phyloP scores from a whole-genome alignment of 208 protist genomes.

The Trypanosoma brucei region DNA sequence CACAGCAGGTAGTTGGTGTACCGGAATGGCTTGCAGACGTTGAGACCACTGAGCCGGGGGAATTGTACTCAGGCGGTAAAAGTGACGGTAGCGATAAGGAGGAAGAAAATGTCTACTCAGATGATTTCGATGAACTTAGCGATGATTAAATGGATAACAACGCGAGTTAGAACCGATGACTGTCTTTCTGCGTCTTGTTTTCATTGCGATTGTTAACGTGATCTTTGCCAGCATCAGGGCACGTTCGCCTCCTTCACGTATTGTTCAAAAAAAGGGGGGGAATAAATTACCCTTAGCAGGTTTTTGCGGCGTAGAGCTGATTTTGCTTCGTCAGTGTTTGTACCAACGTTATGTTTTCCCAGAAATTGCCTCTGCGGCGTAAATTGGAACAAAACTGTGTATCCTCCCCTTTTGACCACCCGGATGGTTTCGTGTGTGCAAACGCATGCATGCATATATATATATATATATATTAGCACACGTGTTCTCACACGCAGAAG shows the following conservation, averaged over 20 bases:
- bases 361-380: too few species aligned
- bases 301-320: too few species aligned
- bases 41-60: background rate
- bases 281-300: too few species aligned
- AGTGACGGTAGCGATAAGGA: background rate
- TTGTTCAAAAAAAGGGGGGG: conserved; percentile 1
- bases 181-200: background rate
- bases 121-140: conserved; percentile 49
- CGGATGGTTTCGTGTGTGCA: too few species aligned
- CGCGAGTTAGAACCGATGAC: background rate
- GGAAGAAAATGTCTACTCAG: conserved; percentile 31
- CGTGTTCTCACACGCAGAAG: too few species aligned
- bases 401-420: too few species aligned
- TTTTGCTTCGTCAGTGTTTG: too few species aligned
- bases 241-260: background rate
- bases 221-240: background rate
- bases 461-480: too few species aligned
- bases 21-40: conserved; percentile 26
- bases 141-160: conserved; percentile 5
- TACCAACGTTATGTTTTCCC: too few species aligned
- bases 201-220: background rate
- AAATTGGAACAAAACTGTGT: too few species aligned
- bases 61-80: background rate
- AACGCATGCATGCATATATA: too few species aligned
- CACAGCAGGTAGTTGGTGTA: background rate